Evolutionary conservation across 768 basidiomycete genomes (phyloP).

Genomic region (Podaxis carcinomalis): DNA sequence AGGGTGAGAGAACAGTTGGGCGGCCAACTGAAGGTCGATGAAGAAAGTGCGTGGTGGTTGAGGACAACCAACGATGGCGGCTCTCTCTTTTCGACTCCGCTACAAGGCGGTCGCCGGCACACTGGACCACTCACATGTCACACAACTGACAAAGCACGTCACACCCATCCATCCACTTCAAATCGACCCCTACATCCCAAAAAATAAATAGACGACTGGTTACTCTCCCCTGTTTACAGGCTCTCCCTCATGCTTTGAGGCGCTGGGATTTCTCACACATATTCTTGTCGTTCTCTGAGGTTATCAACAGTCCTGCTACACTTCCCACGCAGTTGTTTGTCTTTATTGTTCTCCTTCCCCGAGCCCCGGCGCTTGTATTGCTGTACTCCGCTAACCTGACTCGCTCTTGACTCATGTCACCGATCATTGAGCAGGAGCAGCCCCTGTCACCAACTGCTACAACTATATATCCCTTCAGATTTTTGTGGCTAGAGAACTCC

Average conservation of each 20-base stretch:
- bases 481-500: no score
- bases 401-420: conserved; percentile 1
- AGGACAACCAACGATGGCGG: conserved; percentile 41
- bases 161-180: not conserved
- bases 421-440: not conserved
- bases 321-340: not conserved
- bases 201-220: not conserved
- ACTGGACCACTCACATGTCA: conserved; percentile 7
- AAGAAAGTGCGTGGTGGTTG: conserved; percentile 38
- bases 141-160: conserved; percentile 6
- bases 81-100: conserved; percentile 39
- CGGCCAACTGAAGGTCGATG: conserved; percentile 23
- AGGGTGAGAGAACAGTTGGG: conserved; percentile 22
- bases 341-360: conserved; percentile 10
- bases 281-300: not conserved
- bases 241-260: not conserved
- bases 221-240: not conserved
- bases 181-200: not conserved
- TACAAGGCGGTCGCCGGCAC: conserved; percentile 31
- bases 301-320: not conserved
- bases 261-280: not conserved
- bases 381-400: conserved; percentile 6
- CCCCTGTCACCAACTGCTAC: not conserved
- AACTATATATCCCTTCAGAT: not conserved
- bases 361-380: not conserved